Conservation (phyloP, 495 filamentous ascomycete species). For the Geopyxis carbonaria region DNA sequence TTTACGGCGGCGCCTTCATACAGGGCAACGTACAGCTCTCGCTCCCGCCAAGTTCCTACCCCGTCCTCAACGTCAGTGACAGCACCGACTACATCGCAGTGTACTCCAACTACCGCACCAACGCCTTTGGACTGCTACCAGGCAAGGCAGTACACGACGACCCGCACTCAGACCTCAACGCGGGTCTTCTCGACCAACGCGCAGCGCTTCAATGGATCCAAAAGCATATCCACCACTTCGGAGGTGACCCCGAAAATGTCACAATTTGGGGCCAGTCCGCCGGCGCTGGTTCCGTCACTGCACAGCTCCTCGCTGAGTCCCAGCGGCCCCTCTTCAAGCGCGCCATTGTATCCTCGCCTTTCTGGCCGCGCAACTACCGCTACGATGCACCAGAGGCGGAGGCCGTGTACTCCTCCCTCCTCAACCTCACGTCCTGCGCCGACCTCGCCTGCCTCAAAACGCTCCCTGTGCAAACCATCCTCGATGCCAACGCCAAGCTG, state of each 20-base stretch:
- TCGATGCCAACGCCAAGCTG: conserved; percentile 32
- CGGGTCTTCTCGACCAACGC: conserved; percentile 49
- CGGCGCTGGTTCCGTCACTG: conserved; percentile 26
- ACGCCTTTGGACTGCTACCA: conserved; percentile 6
- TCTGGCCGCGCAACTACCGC: conserved; percentile 43
- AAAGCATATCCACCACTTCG: conserved; percentile 50
- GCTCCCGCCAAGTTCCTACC: too few relatives aligned
- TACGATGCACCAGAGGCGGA: conserved; percentile 35
- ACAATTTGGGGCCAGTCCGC: conserved; percentile 39
- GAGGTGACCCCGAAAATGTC: conserved; percentile 47
- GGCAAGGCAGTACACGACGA: conserved; percentile 3
- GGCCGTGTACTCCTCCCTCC: conserved; percentile 32
- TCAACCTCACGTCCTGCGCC: conserved; percentile 32
- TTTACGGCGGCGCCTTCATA: too few relatives aligned
- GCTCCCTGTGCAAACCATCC: conserved; percentile 33
- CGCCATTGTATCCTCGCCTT: conserved; percentile 43
- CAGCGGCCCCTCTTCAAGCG: conserved; percentile 36
- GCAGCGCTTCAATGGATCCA: conserved; percentile 49
- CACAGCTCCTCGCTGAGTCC: too few relatives aligned
- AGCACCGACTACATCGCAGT: too few relatives aligned
- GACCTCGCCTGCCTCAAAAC: conserved; percentile 34
- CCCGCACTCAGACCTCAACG: conserved; percentile 25
- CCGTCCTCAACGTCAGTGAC: too few relatives aligned
- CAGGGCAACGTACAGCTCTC: too few relatives aligned
- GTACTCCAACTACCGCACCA: conserved; percentile 7